Evolutionary conservation across 1,284 basidiomycete species (phyloP).

Genomic region (Leccinum huronense): DNA sequence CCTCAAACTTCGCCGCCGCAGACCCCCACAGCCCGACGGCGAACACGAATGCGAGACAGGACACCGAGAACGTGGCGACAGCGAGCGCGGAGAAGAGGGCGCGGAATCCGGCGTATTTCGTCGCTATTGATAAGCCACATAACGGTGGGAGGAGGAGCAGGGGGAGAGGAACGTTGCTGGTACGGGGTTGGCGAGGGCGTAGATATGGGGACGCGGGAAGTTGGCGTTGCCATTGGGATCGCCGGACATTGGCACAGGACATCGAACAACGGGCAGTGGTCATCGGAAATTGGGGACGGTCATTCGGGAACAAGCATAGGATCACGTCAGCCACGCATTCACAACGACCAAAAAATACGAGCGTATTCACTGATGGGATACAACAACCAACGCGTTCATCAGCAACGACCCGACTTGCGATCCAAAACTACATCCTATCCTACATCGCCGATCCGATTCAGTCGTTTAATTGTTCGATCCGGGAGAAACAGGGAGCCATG

Average conservation of each 20-base stretch:
- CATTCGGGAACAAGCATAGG: neutral
- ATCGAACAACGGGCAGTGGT: neutral
- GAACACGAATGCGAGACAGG: conserved; percentile 8
- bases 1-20: conserved; percentile 2
- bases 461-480: neutral
- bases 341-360: neutral
- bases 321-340: neutral
- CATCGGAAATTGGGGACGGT: no score
- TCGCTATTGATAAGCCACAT: neutral
- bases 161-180: conserved; percentile 6
- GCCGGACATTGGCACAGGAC: neutral
- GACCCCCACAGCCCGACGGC: conserved; percentile 8
- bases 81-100: conserved; percentile 1
- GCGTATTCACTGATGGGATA: conserved; percentile 11
- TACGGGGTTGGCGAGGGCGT: neutral
- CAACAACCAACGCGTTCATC: conserved; percentile 10
- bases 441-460: neutral
- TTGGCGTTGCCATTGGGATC: neutral
- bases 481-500: neutral
- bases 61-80: conserved; percentile 5
- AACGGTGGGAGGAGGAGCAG: conserved; percentile 5
- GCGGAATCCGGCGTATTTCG: neutral
- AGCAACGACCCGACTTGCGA: conserved; percentile 14
- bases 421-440: conserved; percentile 18
- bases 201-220: no score